Base-by-base conservation (phyloP, 164 flowering plant species). In the Santalum album region DNA sequence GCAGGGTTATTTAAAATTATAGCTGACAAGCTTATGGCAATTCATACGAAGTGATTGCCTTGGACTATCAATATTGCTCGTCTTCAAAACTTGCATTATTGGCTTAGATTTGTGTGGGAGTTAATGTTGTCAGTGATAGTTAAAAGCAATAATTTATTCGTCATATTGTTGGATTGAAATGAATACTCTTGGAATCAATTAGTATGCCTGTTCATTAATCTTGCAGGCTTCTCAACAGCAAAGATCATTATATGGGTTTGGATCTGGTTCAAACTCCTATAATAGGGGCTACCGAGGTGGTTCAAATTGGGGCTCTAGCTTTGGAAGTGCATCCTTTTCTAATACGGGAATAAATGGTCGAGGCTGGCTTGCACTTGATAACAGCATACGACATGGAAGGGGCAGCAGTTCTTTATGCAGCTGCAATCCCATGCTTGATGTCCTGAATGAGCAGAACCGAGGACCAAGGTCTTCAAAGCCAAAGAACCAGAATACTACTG, bases 381-480 rank as follows among this genome's bases (percentile, higher is more conserved):
- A 71, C 65, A 75, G 74, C 55, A 73, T 80, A 70, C 75, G 84
- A 32, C 74, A 72, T 51, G 81, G 75, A 17, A 78, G 86, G 72
- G 83, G 73, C 18, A 67, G 50, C 53, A 74, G 69, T 47, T 59
- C 87, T 39, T 51, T 72, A 36, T 79, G 78, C 61, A 64, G 74
- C 38, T 78, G 84, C 54, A 75, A 74, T 69, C 84, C 72, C 43
- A 44, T 75, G 26, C 66, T 73, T 69, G 87, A 81, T 70, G 61
- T 78, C 15, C 74, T 86, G 35, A 74, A 68, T 65, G 96, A 87
- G 72, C 94, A 86, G 56, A 90, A 87, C 60, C 76, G 90, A 56
- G 98, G 98, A 57, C 98, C 98, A 2, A 78, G 98, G 61, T 83
- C 95, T 39, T 74, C 74, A 53, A 90, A 80, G 72, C 71, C 80